These are phyloP conservation scores for Arthrobotrys conoides DNA, from an alignment of 2,329 filamentous ascomycete genomes.

Conservation along the genomic window DNA sequence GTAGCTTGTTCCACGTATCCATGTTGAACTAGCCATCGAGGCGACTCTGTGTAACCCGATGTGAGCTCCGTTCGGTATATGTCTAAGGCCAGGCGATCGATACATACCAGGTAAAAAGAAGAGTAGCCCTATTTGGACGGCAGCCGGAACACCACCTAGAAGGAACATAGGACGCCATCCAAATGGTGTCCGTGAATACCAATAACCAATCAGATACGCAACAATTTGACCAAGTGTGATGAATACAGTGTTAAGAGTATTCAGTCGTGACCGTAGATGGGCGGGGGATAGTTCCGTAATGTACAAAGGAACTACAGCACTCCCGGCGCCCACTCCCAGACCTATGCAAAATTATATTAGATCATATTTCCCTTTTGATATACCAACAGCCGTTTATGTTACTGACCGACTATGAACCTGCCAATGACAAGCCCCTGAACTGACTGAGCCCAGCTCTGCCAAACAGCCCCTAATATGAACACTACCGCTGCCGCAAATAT, in stretches of 20 bases:
- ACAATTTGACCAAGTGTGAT: conserved; percentile 90
- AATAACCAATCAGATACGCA: conserved; percentile 88
- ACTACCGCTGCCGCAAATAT: conserved; percentile 77
- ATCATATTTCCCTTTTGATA: not conserved
- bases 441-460: conserved; percentile 74
- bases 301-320: conserved; percentile 87
- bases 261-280: conserved; percentile 80
- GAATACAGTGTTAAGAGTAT: conserved; percentile 85
- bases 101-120: conserved; percentile 67
- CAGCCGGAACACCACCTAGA: conserved; percentile 82
- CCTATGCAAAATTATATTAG: conserved; percentile 67
- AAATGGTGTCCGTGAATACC: conserved; percentile 63
- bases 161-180: conserved; percentile 96
- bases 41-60: conserved; percentile 77
- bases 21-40: conserved; percentile 84
- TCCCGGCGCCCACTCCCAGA: conserved; percentile 80
- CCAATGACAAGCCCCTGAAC: conserved; percentile 78
- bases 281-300: conserved; percentile 88
- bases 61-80: not conserved
- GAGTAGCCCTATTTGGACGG: conserved; percentile 78
- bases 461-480: conserved; percentile 77
- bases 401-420: conserved; percentile 73
- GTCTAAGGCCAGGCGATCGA: not conserved
- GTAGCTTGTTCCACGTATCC: conserved; percentile 76
- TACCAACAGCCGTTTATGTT: not conserved